Base-by-base conservation (phyloP, 2,329 filamentous ascomycete species). In the Teratosphaeria gauchensis region DNA sequence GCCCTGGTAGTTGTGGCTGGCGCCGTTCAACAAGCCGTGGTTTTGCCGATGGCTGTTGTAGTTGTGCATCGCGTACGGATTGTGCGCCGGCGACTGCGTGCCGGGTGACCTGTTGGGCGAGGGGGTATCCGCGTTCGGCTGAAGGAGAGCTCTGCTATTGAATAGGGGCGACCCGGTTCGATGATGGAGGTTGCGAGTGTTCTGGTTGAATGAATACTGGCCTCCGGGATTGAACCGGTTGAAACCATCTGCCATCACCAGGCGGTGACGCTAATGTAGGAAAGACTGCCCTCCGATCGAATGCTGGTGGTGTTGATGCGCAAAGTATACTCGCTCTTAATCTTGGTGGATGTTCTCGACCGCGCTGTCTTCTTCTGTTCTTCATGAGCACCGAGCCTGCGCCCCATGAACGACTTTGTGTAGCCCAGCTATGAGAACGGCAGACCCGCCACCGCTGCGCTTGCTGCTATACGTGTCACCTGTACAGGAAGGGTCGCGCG, bases 31-130 rank as follows among this genome's bases (percentile, higher is more conserved):
- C 76, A 89, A 85, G 76, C 82, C 83, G 77, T 86, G 86, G 72
- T 90, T 88, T 72, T 84, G 84, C 72, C 88, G 85, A 59, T 78
- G 76, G 60, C 72, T 75, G 71, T 80, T 80, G 74, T 89, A 85
- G 70, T 84, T 84, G 79, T 87, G 91, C 88, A 91, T 91, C 69
- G 82, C 84, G 79, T 87, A 91, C 84, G 90, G 90, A 73, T 80
- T 71, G 65, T 76, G 74, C 60, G 77, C 75, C 16, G 77, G 76
- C 63, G 78, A 78, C 66, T 78, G 74, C 32, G 76, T 74, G 59
- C 80, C 81, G 52, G 82, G 81, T 53, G 81, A 83, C 67, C 80
- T 79, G 62, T 81, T 79, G 61, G 82, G 82, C 14, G 82, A 84
- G 56, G 81, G 80, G 1, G 80, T 82, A 66, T 82, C 77, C 56